Conservation (phyloP, 2,329 filamentous ascomycete species). For the Lachnellula suecica region DNA sequence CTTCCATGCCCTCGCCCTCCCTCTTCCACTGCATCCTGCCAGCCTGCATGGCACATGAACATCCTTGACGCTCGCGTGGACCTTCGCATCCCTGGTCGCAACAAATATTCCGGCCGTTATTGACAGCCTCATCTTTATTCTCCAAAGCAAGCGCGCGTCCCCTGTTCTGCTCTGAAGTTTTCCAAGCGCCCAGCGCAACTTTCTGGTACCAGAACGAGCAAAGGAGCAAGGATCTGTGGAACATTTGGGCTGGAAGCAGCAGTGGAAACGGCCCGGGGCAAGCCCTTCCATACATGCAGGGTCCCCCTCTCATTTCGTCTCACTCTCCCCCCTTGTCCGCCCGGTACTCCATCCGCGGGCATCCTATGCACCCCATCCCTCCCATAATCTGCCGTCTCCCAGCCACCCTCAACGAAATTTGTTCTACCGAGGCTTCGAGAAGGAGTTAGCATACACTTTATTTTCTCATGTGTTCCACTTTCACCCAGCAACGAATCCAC, state of each 20-base stretch:
- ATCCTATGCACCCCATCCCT: neutral
- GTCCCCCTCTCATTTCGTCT: neutral
- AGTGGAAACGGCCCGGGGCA: slow-evolving; percentile 7
- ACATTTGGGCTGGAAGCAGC: slow-evolving; percentile 8
- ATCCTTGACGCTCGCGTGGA: slow-evolving; percentile 16
- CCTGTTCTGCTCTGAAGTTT: neutral
- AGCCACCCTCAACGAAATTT: neutral
- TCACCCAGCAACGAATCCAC: neutral
- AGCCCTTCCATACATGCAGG: neutral
- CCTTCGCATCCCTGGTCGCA: neutral
- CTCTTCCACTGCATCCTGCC: neutral
- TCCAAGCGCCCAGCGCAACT: neutral
- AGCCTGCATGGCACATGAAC: slow-evolving; percentile 1
- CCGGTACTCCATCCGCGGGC: neutral
- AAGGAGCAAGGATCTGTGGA: slow-evolving; percentile 6
- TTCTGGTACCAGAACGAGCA: neutral
- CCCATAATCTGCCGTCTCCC: slow-evolving; percentile 3
- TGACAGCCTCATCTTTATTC: too few species aligned
- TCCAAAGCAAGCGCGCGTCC: neutral
- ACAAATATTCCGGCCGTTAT: neutral
- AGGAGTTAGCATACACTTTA: neutral
- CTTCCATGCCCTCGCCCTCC: neutral
- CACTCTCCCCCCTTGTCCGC: neutral
- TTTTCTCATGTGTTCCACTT: neutral
- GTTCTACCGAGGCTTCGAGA: slow-evolving; percentile 1